Base-by-base conservation (phyloP, 148 eudicot genomes). In the Spergularia marina region DNA sequence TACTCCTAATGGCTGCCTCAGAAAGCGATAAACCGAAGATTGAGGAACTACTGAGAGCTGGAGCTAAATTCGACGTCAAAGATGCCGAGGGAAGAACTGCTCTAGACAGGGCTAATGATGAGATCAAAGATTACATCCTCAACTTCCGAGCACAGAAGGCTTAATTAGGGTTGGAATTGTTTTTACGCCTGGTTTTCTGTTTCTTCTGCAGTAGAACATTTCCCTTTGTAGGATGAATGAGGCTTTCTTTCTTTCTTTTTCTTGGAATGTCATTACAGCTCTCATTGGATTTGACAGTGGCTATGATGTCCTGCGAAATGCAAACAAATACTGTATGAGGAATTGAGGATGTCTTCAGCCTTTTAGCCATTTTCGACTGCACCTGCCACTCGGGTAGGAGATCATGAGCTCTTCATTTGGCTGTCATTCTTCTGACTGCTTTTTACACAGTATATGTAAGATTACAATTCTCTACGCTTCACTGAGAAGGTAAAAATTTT, bases 1-100 rank as follows among this genome's bases (percentile, higher is more conserved):
- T 92, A 72, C 79, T 95, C 15, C 75, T 95, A 75, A 79, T 95
- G 97, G 97, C 98, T 70, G 83, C 97, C 73, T 84, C 97, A 3
- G 98, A 95, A 73, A 91, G 89, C 17, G 98, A 92, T 70, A 87
- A 84, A 70, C 98, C 98, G 0, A 92, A 95, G 75, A 87, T 90
- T 7, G 98, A 95, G 80, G 98, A 95, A 77, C 82, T 92, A 40
- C 73, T 95, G 74, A 83, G 84, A 79, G 97, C 98, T 7, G 98
- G 98, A 81, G 98, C 98, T 63, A 79, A 71, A 7, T 90, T 80
- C 68, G 85, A 82, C 64, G 90, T 92, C 73, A 89, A 89, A 80
- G 98, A 91, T 75, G 87, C 87, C 2, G 88, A 94, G 55, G 97
- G 97, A 52, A 78, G 86, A 57, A 95, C 97, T 41, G 98, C 97